A percentile compares a stretch with the other conserved stretches of the same genome.
Evolutionary conservation across 441 rosid genomes (phyloP).

Genomic region (Erysimum cheiri): DNA sequence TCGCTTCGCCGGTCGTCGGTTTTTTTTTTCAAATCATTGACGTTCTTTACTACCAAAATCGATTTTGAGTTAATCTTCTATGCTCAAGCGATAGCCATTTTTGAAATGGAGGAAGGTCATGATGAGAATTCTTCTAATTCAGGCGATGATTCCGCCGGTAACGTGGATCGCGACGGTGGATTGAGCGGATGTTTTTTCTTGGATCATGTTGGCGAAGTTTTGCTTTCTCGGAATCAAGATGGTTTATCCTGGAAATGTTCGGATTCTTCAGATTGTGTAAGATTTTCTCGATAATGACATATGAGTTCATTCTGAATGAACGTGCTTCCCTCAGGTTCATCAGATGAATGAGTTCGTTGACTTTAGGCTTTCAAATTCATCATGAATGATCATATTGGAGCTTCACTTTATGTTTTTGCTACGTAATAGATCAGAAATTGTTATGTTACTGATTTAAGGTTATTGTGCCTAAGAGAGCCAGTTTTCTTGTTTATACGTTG

Average conservation of each 20-base stretch:
- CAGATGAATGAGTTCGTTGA: constrained; percentile 21
- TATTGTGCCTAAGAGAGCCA: background rate
- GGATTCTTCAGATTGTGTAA: constrained; percentile 58
- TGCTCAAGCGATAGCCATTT: constrained; percentile 16
- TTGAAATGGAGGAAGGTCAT: constrained; percentile 28
- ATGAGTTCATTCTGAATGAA: constrained; percentile 2
- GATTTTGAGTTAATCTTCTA: background rate
- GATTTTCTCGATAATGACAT: constrained; percentile 30
- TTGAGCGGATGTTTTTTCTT: constrained; percentile 54
- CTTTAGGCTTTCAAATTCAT: background rate
- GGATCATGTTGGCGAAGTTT: constrained; percentile 74
- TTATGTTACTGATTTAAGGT: background rate
- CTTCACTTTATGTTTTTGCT: background rate
- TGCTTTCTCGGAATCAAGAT: constrained; percentile 57
- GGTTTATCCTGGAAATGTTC: constrained; percentile 75
- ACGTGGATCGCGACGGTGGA: constrained; percentile 34
- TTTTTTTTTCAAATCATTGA: background rate
- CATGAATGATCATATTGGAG: background rate
- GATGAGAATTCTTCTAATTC: constrained; percentile 4
- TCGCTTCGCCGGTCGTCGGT: constrained; percentile 3
- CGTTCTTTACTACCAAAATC: background rate
- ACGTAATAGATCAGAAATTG: background rate
- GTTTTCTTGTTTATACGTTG: background rate
- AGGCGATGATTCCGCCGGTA: constrained; percentile 32
- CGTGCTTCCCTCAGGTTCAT: constrained; percentile 13